Conservation (phyloP, 1,284 basidiomycete genomes). For the Papiliotrema laurentii region DNA sequence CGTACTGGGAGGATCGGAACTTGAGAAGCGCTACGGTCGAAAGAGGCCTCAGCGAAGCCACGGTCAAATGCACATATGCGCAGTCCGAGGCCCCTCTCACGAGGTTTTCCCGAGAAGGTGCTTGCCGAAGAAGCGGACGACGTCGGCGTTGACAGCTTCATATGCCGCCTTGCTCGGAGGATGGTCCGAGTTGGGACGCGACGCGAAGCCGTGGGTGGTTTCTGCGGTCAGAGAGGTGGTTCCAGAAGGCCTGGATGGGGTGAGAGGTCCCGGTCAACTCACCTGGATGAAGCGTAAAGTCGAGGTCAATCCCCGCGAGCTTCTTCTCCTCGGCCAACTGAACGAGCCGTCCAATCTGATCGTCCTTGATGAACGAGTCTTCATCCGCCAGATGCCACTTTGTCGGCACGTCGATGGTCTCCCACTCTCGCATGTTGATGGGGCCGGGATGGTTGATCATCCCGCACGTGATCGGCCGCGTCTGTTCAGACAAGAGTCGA, state of each 20-base stretch:
- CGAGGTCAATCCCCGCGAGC: slow-evolving; percentile 40
- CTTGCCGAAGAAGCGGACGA: not conserved
- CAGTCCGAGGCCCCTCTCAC: too few species aligned
- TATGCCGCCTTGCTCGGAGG: not conserved
- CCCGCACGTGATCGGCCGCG: slow-evolving; percentile 34
- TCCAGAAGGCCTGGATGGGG: not conserved
- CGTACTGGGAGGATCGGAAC: too few species aligned
- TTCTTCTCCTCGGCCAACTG: slow-evolving; percentile 45
- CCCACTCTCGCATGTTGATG: slow-evolving; percentile 47
- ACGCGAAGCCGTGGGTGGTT: slow-evolving; percentile 3
- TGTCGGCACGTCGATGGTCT: slow-evolving; percentile 54
- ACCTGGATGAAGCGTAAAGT: slow-evolving; percentile 59
- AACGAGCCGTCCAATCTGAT: slow-evolving; percentile 50
- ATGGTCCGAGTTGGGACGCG: not conserved
- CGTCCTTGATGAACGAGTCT: slow-evolving; percentile 52
- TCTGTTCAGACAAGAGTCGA: slow-evolving; percentile 19
- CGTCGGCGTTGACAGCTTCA: not conserved
- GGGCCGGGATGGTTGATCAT: slow-evolving; percentile 59
- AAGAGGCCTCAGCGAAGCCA: too few species aligned
- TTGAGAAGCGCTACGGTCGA: too few species aligned
- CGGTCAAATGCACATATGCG: too few species aligned
- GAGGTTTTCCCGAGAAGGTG: too few species aligned
- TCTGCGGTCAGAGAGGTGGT: not conserved
- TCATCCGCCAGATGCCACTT: slow-evolving; percentile 60
- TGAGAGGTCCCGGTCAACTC: slow-evolving; percentile 1